Evolutionary conservation across 352 stramenopile genomes (phyloP).

Genomic region (Albugo candida): DNA sequence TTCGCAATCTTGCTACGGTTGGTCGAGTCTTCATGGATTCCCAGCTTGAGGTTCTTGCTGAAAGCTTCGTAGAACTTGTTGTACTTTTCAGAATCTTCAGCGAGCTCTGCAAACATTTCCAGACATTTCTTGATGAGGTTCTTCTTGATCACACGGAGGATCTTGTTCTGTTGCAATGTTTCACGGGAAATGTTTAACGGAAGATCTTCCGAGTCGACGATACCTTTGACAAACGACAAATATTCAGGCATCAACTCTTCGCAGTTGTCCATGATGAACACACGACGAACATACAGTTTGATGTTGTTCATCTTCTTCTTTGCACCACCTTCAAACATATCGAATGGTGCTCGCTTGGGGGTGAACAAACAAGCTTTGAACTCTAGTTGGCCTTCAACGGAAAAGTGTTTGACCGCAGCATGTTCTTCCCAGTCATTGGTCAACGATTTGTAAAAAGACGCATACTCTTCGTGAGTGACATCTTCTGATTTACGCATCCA

Average conservation of each 20-base stretch:
- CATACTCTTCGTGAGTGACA: constrained; percentile 98
- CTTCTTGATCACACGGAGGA: constrained; percentile 99
- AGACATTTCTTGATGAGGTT: constrained; percentile 99
- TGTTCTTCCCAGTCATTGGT: constrained; percentile 99
- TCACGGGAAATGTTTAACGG: constrained; percentile 99
- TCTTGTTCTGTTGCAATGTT: constrained; percentile 99
- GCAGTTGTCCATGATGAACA: constrained; percentile 99
- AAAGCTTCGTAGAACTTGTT: constrained; percentile 99
- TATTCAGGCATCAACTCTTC: constrained; percentile 99
- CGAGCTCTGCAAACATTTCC: constrained; percentile 98
- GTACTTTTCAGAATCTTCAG: constrained; percentile 95
- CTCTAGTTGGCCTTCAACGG: constrained; percentile 97
- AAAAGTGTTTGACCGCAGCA: constrained; percentile 97
- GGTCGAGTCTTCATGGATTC: constrained; percentile 97
- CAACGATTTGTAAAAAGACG: constrained; percentile 99
- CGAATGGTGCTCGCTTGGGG: constrained; percentile 97
- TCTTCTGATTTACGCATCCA: constrained; percentile 99
- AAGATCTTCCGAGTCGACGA: constrained; percentile 99
- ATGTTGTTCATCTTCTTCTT: constrained; percentile 99
- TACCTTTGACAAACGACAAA: constrained; percentile 97
- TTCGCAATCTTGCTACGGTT: constrained; percentile 99
- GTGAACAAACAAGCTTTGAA: constrained; percentile 98
- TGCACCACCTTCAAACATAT: constrained; percentile 98
- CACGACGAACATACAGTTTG: constrained; percentile 97
- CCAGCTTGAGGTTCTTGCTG: constrained; percentile 99